Evolutionary conservation across 202 grass and related monocot species (phyloP).

Genomic region (Alloteropsis angusta): DNA sequence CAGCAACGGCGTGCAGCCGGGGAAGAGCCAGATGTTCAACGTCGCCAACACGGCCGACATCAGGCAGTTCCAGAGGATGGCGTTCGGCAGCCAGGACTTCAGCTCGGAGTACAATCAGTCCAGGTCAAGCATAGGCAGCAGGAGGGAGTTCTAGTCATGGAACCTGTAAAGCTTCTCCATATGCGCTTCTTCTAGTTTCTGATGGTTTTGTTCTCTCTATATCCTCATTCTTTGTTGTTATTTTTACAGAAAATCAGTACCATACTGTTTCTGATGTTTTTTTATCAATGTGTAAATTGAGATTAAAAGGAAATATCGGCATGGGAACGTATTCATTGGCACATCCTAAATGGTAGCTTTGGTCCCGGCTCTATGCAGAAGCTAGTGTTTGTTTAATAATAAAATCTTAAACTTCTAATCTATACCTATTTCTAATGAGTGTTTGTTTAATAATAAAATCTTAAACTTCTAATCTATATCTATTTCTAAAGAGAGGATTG

Average conservation of each 20-base stretch:
- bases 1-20: constrained; percentile 71
- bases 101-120: constrained; percentile 63
- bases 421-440: too few species aligned
- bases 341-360: background rate
- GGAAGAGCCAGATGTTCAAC: constrained; percentile 88
- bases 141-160: constrained; percentile 25
- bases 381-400: background rate
- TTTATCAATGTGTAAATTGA: background rate
- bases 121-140: constrained; percentile 31
- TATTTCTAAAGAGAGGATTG: too few species aligned
- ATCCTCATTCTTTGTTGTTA: background rate
- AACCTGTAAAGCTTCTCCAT: background rate
- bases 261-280: background rate
- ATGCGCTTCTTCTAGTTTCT: background rate
- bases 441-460: too few species aligned
- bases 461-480: too few species aligned
- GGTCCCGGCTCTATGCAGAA: background rate
- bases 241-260: background rate
- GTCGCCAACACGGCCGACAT: constrained; percentile 74
- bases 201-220: background rate
- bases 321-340: background rate
- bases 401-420: background rate
- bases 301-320: background rate
- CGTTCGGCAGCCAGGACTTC: constrained; percentile 82
- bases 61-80: constrained; percentile 79